Evolutionary conservation across 208 protist genomes (phyloP), one percentile per base, ranked within the genome.

Genomic region (Balamuthia mandrillaris): DNA sequence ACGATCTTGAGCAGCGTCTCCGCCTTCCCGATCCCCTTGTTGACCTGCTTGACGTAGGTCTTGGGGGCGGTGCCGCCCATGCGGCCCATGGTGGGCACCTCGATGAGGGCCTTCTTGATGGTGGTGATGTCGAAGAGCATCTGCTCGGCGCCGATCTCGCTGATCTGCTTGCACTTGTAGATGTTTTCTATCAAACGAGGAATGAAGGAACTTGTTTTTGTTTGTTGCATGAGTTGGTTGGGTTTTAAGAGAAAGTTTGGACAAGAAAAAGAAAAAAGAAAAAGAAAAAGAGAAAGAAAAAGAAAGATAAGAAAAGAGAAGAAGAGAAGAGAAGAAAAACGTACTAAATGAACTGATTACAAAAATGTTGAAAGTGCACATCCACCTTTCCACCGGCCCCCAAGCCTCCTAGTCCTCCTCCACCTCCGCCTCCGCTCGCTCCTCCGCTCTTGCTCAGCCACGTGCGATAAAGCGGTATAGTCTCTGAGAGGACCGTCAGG

Each of bases 151-250:
- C 81, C 70, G 60, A 39, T 74, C n/a, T 89, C 86, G 18, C 83
- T 89, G 12, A 89, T 89, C n/a, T 52, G 49, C 21, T 54, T 10
- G 35, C 86, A 90, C 51, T 85, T 86, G 51, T 89, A 90, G 29
- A 90, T 90, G 16, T 45, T 70, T 41, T 83, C 66, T 35, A 84
- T 85, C 0, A 85, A 37, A n/a, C 35, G 61, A 18, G 79, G 70
- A 21, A 81, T 52, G 29, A 90, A 90, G 10, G 65, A 72, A 14
- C 37, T 70, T n/a, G n/a, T n/a, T n/a, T n/a, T n/a, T n/a, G n/a
- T n/a, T n/a, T n/a, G n/a, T n/a, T n/a, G n/a, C n/a, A n/a, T n/a
- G n/a, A n/a, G n/a, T n/a, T n/a, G n/a, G n/a, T n/a, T n/a, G n/a
- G 21, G 45, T 3, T 33, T 6, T 6, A n/a, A n/a, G n/a, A n/a